phyloP scores from a whole-genome alignment of 2,329 filamentous ascomycete species.

The Lasiodiplodia gonubiensis region DNA sequence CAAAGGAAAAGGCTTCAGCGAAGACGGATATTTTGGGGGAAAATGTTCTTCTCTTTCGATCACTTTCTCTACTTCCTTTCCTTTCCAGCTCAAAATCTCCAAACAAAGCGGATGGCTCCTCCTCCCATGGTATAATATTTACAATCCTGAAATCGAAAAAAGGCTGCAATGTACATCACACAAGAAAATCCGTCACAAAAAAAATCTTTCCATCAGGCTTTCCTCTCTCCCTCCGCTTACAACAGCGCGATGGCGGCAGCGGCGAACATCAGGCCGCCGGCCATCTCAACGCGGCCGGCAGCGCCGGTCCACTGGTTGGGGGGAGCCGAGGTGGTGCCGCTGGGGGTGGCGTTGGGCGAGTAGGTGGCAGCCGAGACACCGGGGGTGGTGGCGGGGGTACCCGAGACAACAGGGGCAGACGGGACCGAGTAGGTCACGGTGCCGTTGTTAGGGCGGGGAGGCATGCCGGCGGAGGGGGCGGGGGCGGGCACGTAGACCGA shows the following conservation, averaged over 20 bases:
- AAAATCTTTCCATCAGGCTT: background rate
- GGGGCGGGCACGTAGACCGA: background rate
- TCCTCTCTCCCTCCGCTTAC: constrained; percentile 1
- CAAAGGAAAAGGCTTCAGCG: background rate
- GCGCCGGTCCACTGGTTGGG: constrained; percentile 16
- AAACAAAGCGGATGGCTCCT: background rate
- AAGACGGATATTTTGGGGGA: background rate
- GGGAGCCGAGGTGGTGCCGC: background rate
- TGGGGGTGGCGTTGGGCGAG: background rate
- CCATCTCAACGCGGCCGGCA: constrained; percentile 18
- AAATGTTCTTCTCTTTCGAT: constrained; percentile 1
- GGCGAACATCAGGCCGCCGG: constrained; percentile 16
- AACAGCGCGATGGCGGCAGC: constrained; percentile 8
- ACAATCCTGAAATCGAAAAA: constrained; percentile 3
- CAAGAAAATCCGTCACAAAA: constrained; percentile 26
- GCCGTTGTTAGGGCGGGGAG: constrained; percentile 14
- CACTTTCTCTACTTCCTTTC: background rate
- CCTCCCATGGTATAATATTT: constrained; percentile 18
- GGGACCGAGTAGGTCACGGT: constrained; percentile 13
- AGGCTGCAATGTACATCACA: background rate
- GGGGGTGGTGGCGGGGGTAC: background rate
- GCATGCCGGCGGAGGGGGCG: constrained; percentile 13
- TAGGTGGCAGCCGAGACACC: background rate
- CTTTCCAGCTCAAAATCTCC: background rate
- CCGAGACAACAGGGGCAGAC: background rate